Base-by-base conservation (phyloP, 163 green algal species). In the Smithsoniella earleae region DNA sequence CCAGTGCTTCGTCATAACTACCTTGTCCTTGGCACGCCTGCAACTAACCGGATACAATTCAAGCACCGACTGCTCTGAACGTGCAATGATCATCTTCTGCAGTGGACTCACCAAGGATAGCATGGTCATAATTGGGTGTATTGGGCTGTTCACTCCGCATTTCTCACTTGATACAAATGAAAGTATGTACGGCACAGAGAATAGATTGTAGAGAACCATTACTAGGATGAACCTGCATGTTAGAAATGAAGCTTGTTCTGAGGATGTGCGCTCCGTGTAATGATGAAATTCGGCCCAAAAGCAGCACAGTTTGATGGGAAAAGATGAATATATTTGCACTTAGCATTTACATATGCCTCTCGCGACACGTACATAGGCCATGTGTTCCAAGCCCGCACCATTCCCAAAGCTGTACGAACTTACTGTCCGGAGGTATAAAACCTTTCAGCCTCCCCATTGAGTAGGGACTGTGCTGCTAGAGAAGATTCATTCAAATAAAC, bases 201-300 rank as follows among this genome's bases (percentile, higher is more conserved):
- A 69, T 33, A 69, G 16, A 13, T 69, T 69, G 58, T 69, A 69
- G 8, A 69, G 25, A 33, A 69, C 58, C 58, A 69, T 69, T 16
- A 33, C 58, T 0, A 69, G 58, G 58, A 69, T 69, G 1, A 69
- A 69, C 58, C 58, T 69, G 58, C 58, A 69, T 6, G 20, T 18
- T 54, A 54, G 44, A 54, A 54, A 54, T 54, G 44, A 54, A 54
- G 44, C 44, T 25, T 54, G 44, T 54, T 54, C 20, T 54, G 44
- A 25, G 44, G 20, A 18, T 54, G 44, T 54, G 44, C 20, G 44
- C 20, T 54, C 44, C 20, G 44, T n/a, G n/a, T 54, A 54, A 54
- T 27, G 18, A 54, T 54, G 43, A 18, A 54, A 54, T 54, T 27
- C 43, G 16, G 16, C 16, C 43, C 43, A 54, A 54, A 54, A 16